Conservation (phyloP, 805 yeast genomes). For the Saccharomycopsis fodiens region DNA sequence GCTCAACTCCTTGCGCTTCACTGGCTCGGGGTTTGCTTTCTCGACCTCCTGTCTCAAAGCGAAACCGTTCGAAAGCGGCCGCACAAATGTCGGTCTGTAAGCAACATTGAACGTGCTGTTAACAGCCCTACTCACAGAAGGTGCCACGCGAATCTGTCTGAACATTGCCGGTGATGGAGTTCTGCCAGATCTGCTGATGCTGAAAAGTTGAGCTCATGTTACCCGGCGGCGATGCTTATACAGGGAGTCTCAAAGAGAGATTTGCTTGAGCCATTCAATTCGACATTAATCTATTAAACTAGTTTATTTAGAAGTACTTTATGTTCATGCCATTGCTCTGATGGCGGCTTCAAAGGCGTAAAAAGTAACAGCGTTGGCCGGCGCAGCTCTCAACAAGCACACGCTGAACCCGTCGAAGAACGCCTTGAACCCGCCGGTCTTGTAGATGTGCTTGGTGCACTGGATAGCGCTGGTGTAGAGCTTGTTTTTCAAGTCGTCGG, state of each 20-base stretch:
- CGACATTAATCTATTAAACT: too few species aligned
- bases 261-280: too few species aligned
- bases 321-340: slow-evolving; percentile 34
- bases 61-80: not conserved
- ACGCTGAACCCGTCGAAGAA: slow-evolving; percentile 90
- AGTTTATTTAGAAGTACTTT: too few species aligned
- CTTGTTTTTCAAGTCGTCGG: slow-evolving; percentile 54
- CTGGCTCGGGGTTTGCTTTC: not conserved
- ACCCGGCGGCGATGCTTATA: not conserved
- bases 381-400: slow-evolving; percentile 92
- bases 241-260: too few species aligned
- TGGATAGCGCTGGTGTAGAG: slow-evolving; percentile 49
- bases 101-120: not conserved
- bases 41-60: not conserved
- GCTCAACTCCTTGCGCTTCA: slow-evolving; percentile 56
- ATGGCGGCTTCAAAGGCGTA: slow-evolving; percentile 87
- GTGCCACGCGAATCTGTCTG: not conserved
- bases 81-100: not conserved
- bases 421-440: slow-evolving; percentile 61
- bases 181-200: not conserved
- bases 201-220: not conserved
- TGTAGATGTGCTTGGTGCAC: slow-evolving; percentile 48
- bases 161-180: not conserved
- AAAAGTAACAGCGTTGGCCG: slow-evolving; percentile 96
- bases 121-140: not conserved